Evolutionary conservation across 139 green algal genomes (phyloP), one percentile per base, ranked within the genome.

Genomic region (Deuterostichococcus epilithicus): DNA sequence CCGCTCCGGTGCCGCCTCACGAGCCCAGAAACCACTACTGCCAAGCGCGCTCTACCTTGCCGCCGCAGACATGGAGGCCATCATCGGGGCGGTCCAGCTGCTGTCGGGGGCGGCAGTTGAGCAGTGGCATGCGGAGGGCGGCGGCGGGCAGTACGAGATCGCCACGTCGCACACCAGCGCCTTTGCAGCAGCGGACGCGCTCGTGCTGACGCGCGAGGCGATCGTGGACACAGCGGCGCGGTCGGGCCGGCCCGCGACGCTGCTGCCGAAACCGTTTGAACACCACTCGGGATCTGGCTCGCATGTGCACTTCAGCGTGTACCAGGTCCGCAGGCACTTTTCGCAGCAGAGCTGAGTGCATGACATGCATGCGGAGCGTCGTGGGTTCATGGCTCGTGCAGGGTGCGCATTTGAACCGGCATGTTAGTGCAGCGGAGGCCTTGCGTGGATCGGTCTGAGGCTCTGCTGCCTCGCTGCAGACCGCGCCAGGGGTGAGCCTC

Each of bases 251-350:
- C 34, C 74, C 33, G 87, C 79, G 15, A 81, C 68, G 26, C 88
- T 90, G 33, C 59, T 88, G 42, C 89, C 89, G 32, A 93, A 91
- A 79, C 73, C 75, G 0, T 44, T 76, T 5, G 25, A 45, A 0
- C 38, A 66, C 6, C 33, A 74, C 0, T 87, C 86, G 5, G 89
- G 81, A 58, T 84, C 25, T 34, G 89, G 88, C n/a, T 75, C 33
- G 13, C 89, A 94, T 81, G 42, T 75, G 28, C 88, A 94, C 76
- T 52, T 94, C n/a, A 90, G 83, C 77, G 68, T 93, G 13, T 89
- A 81, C 79, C 73, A 81, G 78, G 82, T 81, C n/a, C n/a, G n/a
- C n/a, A n/a, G 44, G 0, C 2, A 13, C 30, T 0, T 34, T 75
- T 15, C 59, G 38, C 25, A 42, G 13, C 39, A 1, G 45, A 32